Percentiles rank a stretch among this genome's conserved stretches.
Conservation (phyloP, 108 stramenopile genomes). For the Pelagomonas calceolata region DNA sequence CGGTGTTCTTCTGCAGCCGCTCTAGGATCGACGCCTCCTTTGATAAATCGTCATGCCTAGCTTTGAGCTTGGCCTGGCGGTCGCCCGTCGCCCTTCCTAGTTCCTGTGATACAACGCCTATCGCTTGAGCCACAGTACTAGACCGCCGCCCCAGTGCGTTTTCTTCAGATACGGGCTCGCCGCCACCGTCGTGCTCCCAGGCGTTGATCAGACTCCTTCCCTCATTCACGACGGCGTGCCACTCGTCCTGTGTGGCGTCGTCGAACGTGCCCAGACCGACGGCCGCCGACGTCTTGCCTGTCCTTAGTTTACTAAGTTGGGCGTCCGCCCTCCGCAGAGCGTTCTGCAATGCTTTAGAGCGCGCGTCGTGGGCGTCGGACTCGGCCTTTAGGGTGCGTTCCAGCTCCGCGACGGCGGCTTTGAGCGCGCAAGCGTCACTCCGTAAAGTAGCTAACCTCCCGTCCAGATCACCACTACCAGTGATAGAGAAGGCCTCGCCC, state of each 20-base stretch:
- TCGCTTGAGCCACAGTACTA: neutral
- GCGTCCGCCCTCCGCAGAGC: neutral
- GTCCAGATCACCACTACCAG: neutral
- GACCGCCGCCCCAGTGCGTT: neutral
- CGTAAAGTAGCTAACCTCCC: neutral
- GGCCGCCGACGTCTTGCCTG: neutral
- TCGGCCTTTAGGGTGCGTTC: neutral
- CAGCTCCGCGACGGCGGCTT: neutral
- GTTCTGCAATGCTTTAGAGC: neutral
- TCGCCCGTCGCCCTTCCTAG: neutral
- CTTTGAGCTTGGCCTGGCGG: neutral
- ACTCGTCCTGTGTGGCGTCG: neutral
- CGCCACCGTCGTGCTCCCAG: neutral
- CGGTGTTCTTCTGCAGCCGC: neutral
- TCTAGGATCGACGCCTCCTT: neutral
- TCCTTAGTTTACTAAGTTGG: neutral
- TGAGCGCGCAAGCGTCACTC: neutral
- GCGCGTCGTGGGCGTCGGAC: neutral
- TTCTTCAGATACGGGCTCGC: too few relatives aligned
- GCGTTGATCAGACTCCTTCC: too few relatives aligned
- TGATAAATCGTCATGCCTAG: neutral
- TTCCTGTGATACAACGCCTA: neutral
- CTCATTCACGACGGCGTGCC: neutral
- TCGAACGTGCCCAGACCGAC: neutral
- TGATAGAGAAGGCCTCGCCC: too few relatives aligned